Percentiles rank a stretch among this genome's conserved stretches.
phyloP scores from a whole-genome alignment of 371 early-diverging fungal species.

The Lichtheimia hyalospora region DNA sequence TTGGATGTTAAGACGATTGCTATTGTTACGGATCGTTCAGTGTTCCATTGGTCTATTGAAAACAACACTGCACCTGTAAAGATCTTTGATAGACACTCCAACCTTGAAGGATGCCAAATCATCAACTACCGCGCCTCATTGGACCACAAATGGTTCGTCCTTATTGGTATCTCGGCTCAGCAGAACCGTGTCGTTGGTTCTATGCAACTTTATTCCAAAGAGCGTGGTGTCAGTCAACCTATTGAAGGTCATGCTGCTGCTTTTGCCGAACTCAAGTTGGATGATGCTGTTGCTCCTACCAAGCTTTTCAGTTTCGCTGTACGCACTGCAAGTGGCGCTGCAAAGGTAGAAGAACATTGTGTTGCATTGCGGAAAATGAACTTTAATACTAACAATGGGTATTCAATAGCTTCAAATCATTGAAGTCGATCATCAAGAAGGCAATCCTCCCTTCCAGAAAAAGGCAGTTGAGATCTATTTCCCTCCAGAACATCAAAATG shows the following conservation, averaged over 20 bases:
- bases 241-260: slow-evolving; percentile 97
- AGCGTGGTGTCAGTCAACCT: slow-evolving; percentile 90
- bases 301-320: slow-evolving; percentile 94
- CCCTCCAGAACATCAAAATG: slow-evolving; percentile 90
- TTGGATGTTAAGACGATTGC: slow-evolving; percentile 81
- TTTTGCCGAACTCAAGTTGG: slow-evolving; percentile 88
- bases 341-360: slow-evolving; percentile 60
- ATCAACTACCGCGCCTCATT: slow-evolving; percentile 92
- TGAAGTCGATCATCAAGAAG: slow-evolving; percentile 96
- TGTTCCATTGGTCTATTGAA: slow-evolving; percentile 97
- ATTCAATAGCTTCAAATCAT: slow-evolving; percentile 84
- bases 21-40: slow-evolving; percentile 86
- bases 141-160: slow-evolving; percentile 91
- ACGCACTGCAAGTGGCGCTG: slow-evolving; percentile 70
- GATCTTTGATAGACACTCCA: slow-evolving; percentile 90
- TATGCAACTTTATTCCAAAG: slow-evolving; percentile 95
- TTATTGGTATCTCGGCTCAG: slow-evolving; percentile 94
- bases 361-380: neutral
- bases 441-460: slow-evolving; percentile 89
- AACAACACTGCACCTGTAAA: slow-evolving; percentile 85
- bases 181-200: slow-evolving; percentile 90
- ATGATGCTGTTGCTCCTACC: slow-evolving; percentile 73
- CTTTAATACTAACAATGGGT: neutral
- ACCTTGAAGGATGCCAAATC: slow-evolving; percentile 84
- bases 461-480: slow-evolving; percentile 92